Percentiles rank a stretch among this genome's conserved stretches.
Conservation (phyloP, 1,284 basidiomycete genomes). For the Tilletiopsis washingtonensis region DNA sequence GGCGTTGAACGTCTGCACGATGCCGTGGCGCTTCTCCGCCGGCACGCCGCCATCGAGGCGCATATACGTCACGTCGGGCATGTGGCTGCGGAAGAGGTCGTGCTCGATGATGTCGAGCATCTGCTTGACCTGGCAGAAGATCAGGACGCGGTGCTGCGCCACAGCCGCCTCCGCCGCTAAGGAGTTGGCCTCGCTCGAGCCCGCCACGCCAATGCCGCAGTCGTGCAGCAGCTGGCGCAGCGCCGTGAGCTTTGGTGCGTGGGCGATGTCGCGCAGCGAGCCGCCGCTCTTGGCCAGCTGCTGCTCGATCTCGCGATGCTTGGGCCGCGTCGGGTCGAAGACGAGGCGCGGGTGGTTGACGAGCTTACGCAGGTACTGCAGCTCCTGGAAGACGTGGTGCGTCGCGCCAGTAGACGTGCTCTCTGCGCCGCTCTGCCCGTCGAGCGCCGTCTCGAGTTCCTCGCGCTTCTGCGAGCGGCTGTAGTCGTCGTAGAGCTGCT, state of each 20-base stretch:
- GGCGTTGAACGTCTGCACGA: slow-evolving; percentile 95
- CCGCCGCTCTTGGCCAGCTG: slow-evolving; percentile 51
- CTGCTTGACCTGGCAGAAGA: slow-evolving; percentile 98
- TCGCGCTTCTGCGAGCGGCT: slow-evolving; percentile 57
- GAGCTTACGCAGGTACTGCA: slow-evolving; percentile 94
- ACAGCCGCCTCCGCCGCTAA: slow-evolving; percentile 53
- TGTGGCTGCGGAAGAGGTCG: slow-evolving; percentile 79
- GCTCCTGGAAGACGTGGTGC: slow-evolving; percentile 52
- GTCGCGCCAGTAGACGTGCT: slow-evolving; percentile 54
- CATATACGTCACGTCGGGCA: slow-evolving; percentile 98
- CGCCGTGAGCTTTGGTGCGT: slow-evolving; percentile 90
- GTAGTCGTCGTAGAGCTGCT: slow-evolving; percentile 71
- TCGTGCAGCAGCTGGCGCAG: slow-evolving; percentile 82
- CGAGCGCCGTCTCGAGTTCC: slow-evolving; percentile 49
- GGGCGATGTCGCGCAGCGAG: slow-evolving; percentile 66
- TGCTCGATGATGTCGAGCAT: slow-evolving; percentile 98
- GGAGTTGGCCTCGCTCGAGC: slow-evolving; percentile 56
- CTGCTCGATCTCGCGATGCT: slow-evolving; percentile 55
- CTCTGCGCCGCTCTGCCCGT: slow-evolving; percentile 51
- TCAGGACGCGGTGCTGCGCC: slow-evolving; percentile 91
- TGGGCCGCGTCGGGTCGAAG: slow-evolving; percentile 24
- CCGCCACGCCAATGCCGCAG: slow-evolving; percentile 74
- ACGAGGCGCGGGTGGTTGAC: slow-evolving; percentile 80
- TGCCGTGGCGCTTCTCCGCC: slow-evolving; percentile 47
- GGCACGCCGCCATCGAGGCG: slow-evolving; percentile 65